Evolutionary conservation across 345 rosid species (phyloP).

Genomic region (Mallotus nudiflorus): DNA sequence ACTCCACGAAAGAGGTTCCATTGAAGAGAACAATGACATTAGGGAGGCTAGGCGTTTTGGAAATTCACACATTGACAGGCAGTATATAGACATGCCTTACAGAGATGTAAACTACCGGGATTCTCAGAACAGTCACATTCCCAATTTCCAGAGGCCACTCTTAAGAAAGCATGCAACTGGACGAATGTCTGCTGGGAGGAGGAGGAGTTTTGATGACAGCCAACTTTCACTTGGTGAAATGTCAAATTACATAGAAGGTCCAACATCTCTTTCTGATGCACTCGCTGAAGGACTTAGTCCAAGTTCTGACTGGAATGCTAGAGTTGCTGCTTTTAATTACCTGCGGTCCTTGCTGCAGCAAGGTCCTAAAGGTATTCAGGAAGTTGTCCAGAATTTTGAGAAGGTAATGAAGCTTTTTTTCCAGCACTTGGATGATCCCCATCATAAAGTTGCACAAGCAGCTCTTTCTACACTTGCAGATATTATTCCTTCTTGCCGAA

Average conservation of each 20-base stretch:
- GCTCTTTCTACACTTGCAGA: slow-evolving; percentile 95
- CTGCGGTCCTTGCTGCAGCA: slow-evolving; percentile 84
- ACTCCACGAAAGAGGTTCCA: slow-evolving; percentile 59
- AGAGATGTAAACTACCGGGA: slow-evolving; percentile 66
- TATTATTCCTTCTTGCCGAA: slow-evolving; percentile 91
- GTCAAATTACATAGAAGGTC: slow-evolving; percentile 74
- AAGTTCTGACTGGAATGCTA: slow-evolving; percentile 95
- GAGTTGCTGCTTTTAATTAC: slow-evolving; percentile 93
- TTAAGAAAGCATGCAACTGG: slow-evolving; percentile 78
- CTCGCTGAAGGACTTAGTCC: slow-evolving; percentile 85
- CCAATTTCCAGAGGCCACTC: slow-evolving; percentile 97
- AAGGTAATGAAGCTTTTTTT: slow-evolving; percentile 98
- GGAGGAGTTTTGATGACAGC: slow-evolving; percentile 90
- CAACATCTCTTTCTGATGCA: slow-evolving; percentile 85
- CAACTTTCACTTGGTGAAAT: slow-evolving; percentile 81
- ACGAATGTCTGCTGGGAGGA: slow-evolving; percentile 82
- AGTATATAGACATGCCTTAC: slow-evolving; percentile 57
- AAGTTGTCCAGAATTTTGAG: slow-evolving; percentile 89
- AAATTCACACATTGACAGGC: slow-evolving; percentile 65
- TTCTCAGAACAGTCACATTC: slow-evolving; percentile 70
- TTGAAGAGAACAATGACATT: slow-evolving; percentile 62
- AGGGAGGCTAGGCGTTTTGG: slow-evolving; percentile 67
- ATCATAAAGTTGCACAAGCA: slow-evolving; percentile 99
- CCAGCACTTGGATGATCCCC: slow-evolving; percentile 98
- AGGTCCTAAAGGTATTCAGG: slow-evolving; percentile 93